phyloP scores from a whole-genome alignment of 352 stramenopile genomes.

The Globisporangium okanoganense region DNA sequence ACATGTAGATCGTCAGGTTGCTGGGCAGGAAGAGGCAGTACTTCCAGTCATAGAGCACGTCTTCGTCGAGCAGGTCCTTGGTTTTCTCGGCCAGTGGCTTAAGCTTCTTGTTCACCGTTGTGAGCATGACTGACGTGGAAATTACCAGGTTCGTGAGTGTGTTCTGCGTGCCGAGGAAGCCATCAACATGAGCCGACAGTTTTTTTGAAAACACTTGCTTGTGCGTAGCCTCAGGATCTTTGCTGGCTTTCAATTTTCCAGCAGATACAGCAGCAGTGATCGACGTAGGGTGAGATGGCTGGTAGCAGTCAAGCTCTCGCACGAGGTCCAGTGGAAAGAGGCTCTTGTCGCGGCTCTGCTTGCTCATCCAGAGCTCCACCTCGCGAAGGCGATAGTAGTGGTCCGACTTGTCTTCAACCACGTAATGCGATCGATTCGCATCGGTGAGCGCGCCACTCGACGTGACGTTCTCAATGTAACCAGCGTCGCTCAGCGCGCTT shows the following conservation, averaged over 20 bases:
- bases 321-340: constrained; percentile 68
- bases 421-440: constrained; percentile 30
- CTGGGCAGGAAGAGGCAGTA: constrained; percentile 59
- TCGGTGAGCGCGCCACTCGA: constrained; percentile 14
- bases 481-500: constrained; percentile 49
- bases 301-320: constrained; percentile 51
- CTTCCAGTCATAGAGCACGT: constrained; percentile 64
- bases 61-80: constrained; percentile 30
- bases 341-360: constrained; percentile 30
- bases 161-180: constrained; percentile 48
- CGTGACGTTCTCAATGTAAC: constrained; percentile 53
- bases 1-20: constrained; percentile 57
- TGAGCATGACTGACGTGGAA: constrained; percentile 30
- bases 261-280: background rate
- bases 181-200: constrained; percentile 48
- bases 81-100: constrained; percentile 38
- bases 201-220: constrained; percentile 52
- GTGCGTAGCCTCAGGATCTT: background rate
- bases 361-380: constrained; percentile 44
- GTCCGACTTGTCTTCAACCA: constrained; percentile 45
- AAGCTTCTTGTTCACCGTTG: constrained; percentile 21
- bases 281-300: background rate
- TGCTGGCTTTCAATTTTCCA: background rate
- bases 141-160: constrained; percentile 37
- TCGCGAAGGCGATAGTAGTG: constrained; percentile 52